Base-by-base conservation (phyloP, 164 flowering plant genomes). In the Kalanchoe fedtschenkoi region DNA sequence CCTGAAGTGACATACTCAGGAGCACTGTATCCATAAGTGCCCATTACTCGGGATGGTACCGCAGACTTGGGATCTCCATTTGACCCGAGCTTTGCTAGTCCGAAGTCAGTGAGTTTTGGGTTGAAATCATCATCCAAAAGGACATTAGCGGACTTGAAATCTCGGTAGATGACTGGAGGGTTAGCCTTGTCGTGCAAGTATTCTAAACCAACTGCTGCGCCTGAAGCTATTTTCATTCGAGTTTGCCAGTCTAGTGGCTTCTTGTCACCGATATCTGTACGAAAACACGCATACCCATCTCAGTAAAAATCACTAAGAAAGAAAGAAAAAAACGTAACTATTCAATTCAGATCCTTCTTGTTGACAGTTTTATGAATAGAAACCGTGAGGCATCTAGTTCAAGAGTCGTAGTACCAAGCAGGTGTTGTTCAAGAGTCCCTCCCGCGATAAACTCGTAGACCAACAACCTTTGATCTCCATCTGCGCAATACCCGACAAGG, bases 401-500 rank as follows among this genome's bases (percentile, higher is more conserved):
- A 6, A 44, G 21, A 43, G 3, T 3, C 4, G 22, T 1, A 8
- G 15, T 47, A 47, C 55, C 55, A 24, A 47, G 6, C 22, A 47
- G 55, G 24, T 24, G 55, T 8, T 47, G 30, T 11, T 47, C 55
- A 16, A 47, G 55, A 22, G 55, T 47, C 30, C 55, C 55, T 47
- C 55, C 55, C 4, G 55, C 0, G 24, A 47, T 47, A 16, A 47
- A 47, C 26, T 44, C 55, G 24, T 22, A 47, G 55, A 47, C 55
- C 30, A 47, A 47, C 55, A 47, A 22, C 55, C 55, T 47, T 26
- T 47, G 55, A 24, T 47, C 55, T 47, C 55, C 55, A 47, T 47
- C 55, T 47, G 55, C 55, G 11, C 55, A 47, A 24, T 47, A 47
- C 10, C 55, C 55, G 15, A 22, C 55, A 22, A 47, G 30, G 55